These are phyloP conservation scores for Fragaria ananassa DNA, from an alignment of 306 rosid genomes.

Conservation along the genomic window DNA sequence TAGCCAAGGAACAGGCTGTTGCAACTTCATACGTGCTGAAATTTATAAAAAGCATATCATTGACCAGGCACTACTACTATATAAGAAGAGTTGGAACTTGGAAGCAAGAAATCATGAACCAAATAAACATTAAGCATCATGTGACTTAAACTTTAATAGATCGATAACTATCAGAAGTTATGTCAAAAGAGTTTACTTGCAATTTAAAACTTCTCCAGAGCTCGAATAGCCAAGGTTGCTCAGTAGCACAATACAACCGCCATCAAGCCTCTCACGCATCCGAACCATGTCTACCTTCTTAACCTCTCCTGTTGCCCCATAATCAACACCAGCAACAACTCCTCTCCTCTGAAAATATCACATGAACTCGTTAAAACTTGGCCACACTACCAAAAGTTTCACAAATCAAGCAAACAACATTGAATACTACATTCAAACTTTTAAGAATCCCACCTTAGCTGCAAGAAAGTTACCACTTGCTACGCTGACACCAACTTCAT, in stretches of 20 bases:
- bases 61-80: slow-evolving; percentile 21
- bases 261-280: slow-evolving; percentile 95
- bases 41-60: slow-evolving; percentile 27
- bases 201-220: slow-evolving; percentile 92
- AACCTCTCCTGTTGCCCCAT: slow-evolving; percentile 96
- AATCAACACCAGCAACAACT: slow-evolving; percentile 84
- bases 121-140: not conserved
- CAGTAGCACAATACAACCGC: slow-evolving; percentile 86
- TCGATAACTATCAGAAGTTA: not conserved
- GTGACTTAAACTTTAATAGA: not conserved
- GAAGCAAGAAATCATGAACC: not conserved
- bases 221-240: slow-evolving; percentile 97
- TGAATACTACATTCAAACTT: slow-evolving; percentile 4
- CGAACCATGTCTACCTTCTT: slow-evolving; percentile 78
- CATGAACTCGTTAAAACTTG: slow-evolving; percentile 14
- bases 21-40: slow-evolving; percentile 96
- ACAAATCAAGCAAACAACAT: slow-evolving; percentile 18
- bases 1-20: slow-evolving; percentile 91
- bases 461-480: slow-evolving; percentile 97
- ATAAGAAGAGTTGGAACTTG: not conserved
- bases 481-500: slow-evolving; percentile 91
- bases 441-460: slow-evolving; percentile 67
- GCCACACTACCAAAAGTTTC: slow-evolving; percentile 16
- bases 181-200: slow-evolving; percentile 74
- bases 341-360: slow-evolving; percentile 72